phyloP scores from a whole-genome alignment of 2,329 filamentous ascomycete genomes.

The Coniochaeta prunicola region DNA sequence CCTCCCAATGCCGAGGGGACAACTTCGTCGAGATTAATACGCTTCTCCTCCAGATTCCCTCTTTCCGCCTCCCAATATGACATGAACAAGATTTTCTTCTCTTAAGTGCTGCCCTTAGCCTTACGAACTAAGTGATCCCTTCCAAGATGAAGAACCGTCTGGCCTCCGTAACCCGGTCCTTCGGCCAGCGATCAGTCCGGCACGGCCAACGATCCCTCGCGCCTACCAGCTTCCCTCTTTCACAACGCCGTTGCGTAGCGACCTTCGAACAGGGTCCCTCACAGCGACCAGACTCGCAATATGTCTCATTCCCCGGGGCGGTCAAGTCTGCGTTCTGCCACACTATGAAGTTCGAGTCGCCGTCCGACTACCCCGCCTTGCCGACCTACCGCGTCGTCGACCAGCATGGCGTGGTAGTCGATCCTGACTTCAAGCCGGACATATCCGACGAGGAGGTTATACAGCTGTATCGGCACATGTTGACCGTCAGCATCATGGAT shows the following conservation, averaged over 20 bases:
- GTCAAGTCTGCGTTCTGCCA: conserved; percentile 89
- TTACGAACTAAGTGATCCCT: neutral
- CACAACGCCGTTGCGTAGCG: conserved; percentile 29
- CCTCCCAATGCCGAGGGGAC: neutral
- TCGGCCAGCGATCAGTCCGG: conserved; percentile 1
- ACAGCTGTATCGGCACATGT: conserved; percentile 58
- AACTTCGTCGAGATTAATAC: neutral
- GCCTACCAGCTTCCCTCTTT: conserved; percentile 11
- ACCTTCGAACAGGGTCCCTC: conserved; percentile 32
- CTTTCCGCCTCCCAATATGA: neutral
- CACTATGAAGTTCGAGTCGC: conserved; percentile 68
- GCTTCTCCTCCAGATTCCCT: neutral
- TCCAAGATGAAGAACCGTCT: conserved; percentile 1
- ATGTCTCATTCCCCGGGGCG: conserved; percentile 82
- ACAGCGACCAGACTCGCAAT: conserved; percentile 46
- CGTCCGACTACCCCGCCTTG: conserved; percentile 66
- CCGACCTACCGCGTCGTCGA: conserved; percentile 89
- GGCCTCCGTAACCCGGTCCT: neutral
- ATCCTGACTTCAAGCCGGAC: conserved; percentile 61
- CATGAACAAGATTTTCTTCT: neutral
- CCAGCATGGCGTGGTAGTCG: conserved; percentile 77
- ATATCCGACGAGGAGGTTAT: conserved; percentile 56
- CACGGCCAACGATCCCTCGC: neutral
- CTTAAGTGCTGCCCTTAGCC: neutral
- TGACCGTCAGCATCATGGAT: conserved; percentile 78